Conservation (phyloP, 805 yeast species). For the Lipomyces mesembrius region DNA sequence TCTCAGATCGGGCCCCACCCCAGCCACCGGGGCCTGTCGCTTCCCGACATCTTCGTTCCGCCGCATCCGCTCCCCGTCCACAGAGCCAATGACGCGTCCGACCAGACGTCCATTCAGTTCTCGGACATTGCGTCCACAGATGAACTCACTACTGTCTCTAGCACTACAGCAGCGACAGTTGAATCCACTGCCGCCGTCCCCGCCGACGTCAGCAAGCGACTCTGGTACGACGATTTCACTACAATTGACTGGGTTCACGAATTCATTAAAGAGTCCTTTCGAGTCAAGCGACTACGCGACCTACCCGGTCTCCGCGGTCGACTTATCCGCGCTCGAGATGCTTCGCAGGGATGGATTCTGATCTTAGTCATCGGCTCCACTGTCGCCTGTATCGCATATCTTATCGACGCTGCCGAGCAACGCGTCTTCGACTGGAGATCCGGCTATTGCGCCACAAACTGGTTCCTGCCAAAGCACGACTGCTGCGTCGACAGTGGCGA, state of each 20-base stretch:
- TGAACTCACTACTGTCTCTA: background rate
- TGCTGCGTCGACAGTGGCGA: constrained; percentile 48
- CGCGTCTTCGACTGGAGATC: constrained; percentile 56
- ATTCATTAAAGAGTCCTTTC: constrained; percentile 51
- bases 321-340: constrained; percentile 46
- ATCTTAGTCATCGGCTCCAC: constrained; percentile 53
- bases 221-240: constrained; percentile 61
- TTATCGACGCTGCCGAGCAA: constrained; percentile 55
- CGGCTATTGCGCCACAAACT: constrained; percentile 56
- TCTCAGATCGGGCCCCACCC: constrained; percentile 5
- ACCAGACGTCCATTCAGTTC: background rate
- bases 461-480: constrained; percentile 51
- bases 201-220: constrained; percentile 11
- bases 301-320: constrained; percentile 46
- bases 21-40: background rate
- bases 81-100: background rate
- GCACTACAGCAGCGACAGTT: background rate
- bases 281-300: constrained; percentile 49
- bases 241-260: constrained; percentile 65
- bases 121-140: background rate
- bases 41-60: background rate
- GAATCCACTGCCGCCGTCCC: background rate
- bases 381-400: constrained; percentile 57
- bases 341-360: constrained; percentile 56
- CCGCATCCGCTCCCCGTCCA: constrained; percentile 5